Evolutionary conservation across 192 early-diverging fungal species (phyloP).

Genomic region (Backusella parvicylindrica): DNA sequence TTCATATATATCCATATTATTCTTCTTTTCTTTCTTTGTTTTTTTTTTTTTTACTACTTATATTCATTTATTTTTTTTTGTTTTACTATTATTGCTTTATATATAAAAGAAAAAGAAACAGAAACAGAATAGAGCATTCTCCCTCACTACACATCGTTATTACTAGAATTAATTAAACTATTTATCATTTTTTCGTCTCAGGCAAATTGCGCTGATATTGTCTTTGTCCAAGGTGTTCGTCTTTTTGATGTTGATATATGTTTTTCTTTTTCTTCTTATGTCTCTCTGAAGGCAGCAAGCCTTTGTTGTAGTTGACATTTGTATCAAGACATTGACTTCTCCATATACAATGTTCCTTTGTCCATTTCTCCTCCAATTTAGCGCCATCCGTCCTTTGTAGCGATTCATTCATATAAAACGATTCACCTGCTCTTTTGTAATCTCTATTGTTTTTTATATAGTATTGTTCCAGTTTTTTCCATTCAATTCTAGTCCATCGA

Average conservation of each 20-base stretch:
- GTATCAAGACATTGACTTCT: background rate
- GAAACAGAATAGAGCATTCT: background rate
- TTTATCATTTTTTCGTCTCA: background rate
- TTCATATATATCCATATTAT: background rate
- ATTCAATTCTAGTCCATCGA: background rate
- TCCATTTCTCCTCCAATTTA: background rate
- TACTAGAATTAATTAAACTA: background rate
- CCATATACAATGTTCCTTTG: background rate
- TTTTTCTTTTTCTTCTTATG: background rate
- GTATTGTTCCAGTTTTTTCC: background rate
- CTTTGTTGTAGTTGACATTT: background rate
- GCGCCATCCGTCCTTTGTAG: background rate
- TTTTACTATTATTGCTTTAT: background rate
- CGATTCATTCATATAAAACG: background rate
- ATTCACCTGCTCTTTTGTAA: background rate
- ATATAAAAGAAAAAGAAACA: background rate
- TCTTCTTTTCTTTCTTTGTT: background rate
- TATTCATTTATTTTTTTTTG: background rate
- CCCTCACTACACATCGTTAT: background rate
- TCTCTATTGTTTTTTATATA: background rate
- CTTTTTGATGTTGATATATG: too few relatives aligned
- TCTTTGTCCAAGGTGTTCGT: background rate
- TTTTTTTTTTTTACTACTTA: background rate
- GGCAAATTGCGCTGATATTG: background rate
- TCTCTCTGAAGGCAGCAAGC: background rate